These are phyloP conservation scores for Rubia yunnanensis DNA, from an alignment of 257 asterid genomes.

Conservation along the genomic window DNA sequence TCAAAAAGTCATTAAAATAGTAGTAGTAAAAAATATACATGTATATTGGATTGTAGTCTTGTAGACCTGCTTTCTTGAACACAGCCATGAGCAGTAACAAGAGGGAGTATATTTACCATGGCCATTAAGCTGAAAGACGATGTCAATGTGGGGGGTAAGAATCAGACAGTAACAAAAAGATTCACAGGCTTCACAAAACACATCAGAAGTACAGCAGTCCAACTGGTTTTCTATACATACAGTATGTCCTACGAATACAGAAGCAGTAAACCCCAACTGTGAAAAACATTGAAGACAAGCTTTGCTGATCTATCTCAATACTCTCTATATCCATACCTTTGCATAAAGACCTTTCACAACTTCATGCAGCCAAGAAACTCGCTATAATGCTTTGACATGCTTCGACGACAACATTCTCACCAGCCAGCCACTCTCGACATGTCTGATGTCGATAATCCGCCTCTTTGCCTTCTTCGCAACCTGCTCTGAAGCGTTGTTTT, in stretches of 20 bases:
- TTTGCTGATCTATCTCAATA: background rate
- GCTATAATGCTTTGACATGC: constrained; percentile 23
- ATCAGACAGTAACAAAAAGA: background rate
- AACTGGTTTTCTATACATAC: background rate
- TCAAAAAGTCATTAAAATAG: too few species aligned
- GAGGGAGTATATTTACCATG: too few species aligned
- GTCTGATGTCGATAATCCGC: constrained; percentile 36
- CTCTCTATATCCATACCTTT: background rate
- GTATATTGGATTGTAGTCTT: too few species aligned
- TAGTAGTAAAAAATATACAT: too few species aligned
- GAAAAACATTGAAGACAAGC: background rate
- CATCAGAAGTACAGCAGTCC: background rate
- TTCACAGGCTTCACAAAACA: background rate
- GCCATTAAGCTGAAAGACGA: too few species aligned
- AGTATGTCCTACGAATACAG: background rate
- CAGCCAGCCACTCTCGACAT: constrained; percentile 48
- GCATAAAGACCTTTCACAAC: background rate
- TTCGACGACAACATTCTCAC: constrained; percentile 48
- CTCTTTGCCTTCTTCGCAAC: constrained; percentile 37
- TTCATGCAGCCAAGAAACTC: background rate
- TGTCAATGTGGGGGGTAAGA: too few species aligned
- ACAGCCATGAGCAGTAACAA: too few species aligned
- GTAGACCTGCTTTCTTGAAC: too few species aligned
- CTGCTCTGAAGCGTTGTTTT: constrained; percentile 19
- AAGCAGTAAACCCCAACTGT: background rate